These are phyloP conservation scores for Ilex paraguariensis DNA, from an alignment of 305 asterid genomes.

Conservation along the genomic window DNA sequence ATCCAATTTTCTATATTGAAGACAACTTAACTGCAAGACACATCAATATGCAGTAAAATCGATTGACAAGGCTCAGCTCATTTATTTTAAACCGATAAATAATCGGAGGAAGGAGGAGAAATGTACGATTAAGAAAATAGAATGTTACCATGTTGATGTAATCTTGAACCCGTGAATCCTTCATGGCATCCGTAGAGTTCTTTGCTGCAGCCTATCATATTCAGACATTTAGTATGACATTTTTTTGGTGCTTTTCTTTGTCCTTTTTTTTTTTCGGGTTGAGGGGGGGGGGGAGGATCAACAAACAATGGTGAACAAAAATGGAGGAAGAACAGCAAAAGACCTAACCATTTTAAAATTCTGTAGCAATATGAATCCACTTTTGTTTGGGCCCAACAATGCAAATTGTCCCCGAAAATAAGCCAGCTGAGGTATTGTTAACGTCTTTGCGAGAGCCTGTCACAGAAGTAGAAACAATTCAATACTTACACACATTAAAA, in stretches of 20 bases:
- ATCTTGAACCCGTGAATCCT: constrained; percentile 84
- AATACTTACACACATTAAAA: no score
- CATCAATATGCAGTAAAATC: constrained; percentile 1
- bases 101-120: constrained; percentile 1
- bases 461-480: constrained; percentile 2
- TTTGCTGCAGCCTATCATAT: constrained; percentile 56
- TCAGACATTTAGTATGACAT: neutral
- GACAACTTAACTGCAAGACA: constrained; percentile 54
- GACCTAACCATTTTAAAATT: constrained; percentile 42
- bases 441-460: constrained; percentile 52
- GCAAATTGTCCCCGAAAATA: constrained; percentile 64
- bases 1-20: constrained; percentile 80
- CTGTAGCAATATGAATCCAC: constrained; percentile 46
- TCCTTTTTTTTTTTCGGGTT: no score
- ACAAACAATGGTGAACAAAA: neutral
- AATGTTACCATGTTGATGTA: constrained; percentile 63
- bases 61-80: neutral
- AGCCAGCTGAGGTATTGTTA: constrained; percentile 46
- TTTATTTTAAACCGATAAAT: neutral
- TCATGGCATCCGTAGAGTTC: constrained; percentile 82
- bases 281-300: neutral
- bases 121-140: neutral
- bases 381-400: constrained; percentile 47
- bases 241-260: no score
- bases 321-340: neutral